Evolutionary conservation across 257 asterid species (phyloP), one percentile per base, ranked within the genome.

Genomic region (Solanum clarkiae): DNA sequence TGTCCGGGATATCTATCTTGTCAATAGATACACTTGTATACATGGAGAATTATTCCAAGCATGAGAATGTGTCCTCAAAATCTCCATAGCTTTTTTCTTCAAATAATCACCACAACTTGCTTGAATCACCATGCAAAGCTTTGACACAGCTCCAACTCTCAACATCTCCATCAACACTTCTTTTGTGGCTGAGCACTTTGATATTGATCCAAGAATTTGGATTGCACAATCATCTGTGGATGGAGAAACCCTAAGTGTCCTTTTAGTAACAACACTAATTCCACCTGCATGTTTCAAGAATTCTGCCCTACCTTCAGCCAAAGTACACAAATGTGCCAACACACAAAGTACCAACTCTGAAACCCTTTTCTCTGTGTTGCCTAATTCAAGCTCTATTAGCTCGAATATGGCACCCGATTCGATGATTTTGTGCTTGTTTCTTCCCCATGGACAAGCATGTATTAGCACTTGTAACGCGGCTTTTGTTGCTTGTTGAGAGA

Each of bases 281-380:
- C 95, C 97, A 0, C 88, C 93, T 0, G 93, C 91, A 81, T 94
- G 97, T n/a, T 80, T 77, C 55, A 94, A 85, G 10, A 94, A 87
- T 89, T 91, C 88, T 9, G 93, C 95, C 85, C 97, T 85, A 44
- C 97, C 96, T 1, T 91, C 96, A 22, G 96, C 95, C n/a, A 91
- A 82, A 8, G 87, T 81, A 62, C 94, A 92, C 3, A 94, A 32
- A 11, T 91, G 92, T 60, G 83, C 91, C 66, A 94, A 18, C 2
- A 90, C 51, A 17, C 89, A 94, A 32, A 94, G 57, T 15, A 87
- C 86, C 6, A 91, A 80, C 80, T 92, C 97, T 1, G 91, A 90
- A 29, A 87, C 86, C 84, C 81, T 89, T 90, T 86, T 92, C 10
- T 88, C 93, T 1, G 85, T 87, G 1, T 86, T 26, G 14, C 83